These are phyloP conservation scores for Carex scoparia DNA, from an alignment of 176 grass and related monocot species.

Conservation along the genomic window DNA sequence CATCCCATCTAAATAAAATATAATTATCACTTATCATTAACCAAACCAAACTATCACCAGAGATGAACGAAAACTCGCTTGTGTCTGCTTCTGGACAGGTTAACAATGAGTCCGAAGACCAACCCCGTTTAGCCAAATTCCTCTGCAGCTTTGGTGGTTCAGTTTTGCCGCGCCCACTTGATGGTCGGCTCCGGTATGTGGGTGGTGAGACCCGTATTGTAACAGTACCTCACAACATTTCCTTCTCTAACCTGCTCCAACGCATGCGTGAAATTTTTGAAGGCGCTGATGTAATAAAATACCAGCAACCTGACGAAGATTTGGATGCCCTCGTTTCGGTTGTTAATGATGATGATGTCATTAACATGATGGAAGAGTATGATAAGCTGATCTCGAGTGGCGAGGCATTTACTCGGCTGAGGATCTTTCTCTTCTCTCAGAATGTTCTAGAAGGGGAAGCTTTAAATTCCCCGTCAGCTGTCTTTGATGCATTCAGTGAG, in stretches of 20 bases:
- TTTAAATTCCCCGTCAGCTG: slow-evolving; percentile 19
- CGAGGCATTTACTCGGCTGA: slow-evolving; percentile 60
- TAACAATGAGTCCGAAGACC: slow-evolving; percentile 29
- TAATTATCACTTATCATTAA: background rate
- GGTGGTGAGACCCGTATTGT: slow-evolving; percentile 81
- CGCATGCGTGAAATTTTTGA: slow-evolving; percentile 73
- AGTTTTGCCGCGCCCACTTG: slow-evolving; percentile 75
- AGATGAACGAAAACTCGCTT: background rate
- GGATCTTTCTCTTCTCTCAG: slow-evolving; percentile 86
- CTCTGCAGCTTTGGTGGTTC: slow-evolving; percentile 87
- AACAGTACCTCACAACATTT: slow-evolving; percentile 45
- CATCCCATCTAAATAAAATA: background rate
- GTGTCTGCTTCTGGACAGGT: background rate
- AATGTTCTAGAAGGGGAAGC: slow-evolving; percentile 45
- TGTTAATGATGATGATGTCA: slow-evolving; percentile 88
- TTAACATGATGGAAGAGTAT: slow-evolving; percentile 99
- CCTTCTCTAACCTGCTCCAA: slow-evolving; percentile 43
- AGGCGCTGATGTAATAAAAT: slow-evolving; percentile 71
- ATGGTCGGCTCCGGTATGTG: slow-evolving; percentile 70
- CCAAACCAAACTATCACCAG: background rate
- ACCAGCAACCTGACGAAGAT: slow-evolving; percentile 96
- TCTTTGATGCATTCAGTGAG: slow-evolving; percentile 51
- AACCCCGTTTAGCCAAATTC: slow-evolving; percentile 68
- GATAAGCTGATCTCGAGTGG: slow-evolving; percentile 65
- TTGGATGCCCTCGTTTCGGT: slow-evolving; percentile 84